Percentiles rank a stretch among this genome's conserved stretches.
Evolutionary conservation across 805 yeast genomes (phyloP).

Genomic region (Candida loeiensis): DNA sequence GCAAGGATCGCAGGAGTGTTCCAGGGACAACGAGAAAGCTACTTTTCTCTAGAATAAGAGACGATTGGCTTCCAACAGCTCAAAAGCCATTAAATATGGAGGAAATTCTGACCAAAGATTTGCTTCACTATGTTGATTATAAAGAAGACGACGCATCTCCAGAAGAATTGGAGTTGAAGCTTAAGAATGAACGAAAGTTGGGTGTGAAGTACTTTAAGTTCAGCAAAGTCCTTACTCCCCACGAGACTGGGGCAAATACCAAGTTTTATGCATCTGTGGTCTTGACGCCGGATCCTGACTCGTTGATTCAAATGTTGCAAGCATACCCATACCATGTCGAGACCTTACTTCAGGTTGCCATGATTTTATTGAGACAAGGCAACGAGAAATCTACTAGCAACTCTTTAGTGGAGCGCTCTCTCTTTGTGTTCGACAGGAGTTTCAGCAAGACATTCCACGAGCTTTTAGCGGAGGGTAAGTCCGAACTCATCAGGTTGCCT

Average conservation of each 20-base stretch:
- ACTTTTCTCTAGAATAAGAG: conserved; percentile 65
- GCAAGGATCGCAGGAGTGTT: conserved; percentile 64
- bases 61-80: conserved; percentile 75
- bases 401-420: conserved; percentile 70
- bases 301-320: conserved; percentile 55
- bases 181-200: conserved; percentile 27
- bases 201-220: conserved; percentile 61
- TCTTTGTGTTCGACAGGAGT: conserved; percentile 76
- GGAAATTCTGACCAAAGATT: conserved; percentile 40
- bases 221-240: conserved; percentile 27
- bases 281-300: conserved; percentile 75
- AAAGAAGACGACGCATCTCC: conserved; percentile 31
- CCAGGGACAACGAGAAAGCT: conserved; percentile 75
- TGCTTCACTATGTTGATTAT: conserved; percentile 31
- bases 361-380: conserved; percentile 72
- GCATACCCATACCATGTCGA: conserved; percentile 72
- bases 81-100: conserved; percentile 61
- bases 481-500: conserved; percentile 65
- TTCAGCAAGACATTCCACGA: conserved; percentile 56
- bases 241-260: conserved; percentile 41
- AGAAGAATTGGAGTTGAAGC: conserved; percentile 26
- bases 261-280: conserved; percentile 62
- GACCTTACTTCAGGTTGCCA: conserved; percentile 74
- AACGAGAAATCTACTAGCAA: conserved; percentile 64
- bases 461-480: conserved; percentile 42